Evolutionary conservation across 2,329 filamentous ascomycete species (phyloP), one percentile per base, ranked within the genome.

Genomic region (Sodiomyces alkalinus): DNA sequence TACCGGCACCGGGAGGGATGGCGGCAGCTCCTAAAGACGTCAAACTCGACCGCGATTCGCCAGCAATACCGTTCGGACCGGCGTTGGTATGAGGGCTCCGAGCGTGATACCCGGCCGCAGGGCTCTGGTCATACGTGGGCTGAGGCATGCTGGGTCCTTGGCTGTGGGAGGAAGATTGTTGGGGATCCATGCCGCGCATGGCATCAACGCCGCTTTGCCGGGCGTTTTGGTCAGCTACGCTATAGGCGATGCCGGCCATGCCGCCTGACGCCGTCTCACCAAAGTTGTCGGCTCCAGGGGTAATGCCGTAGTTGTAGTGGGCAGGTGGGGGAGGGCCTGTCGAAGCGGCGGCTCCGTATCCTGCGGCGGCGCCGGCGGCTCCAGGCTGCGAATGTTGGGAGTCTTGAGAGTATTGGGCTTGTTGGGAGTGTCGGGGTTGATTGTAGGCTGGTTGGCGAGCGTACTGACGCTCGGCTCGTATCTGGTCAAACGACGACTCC

Each of bases 241-340:
- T 68, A 41, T 74, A 61, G 21, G 77, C 75, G 34, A 80, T 69
- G 30, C 74, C 74, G 17, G 74, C 62, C 49, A 82, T 72, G 31
- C 74, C 76, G 40, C 74, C 76, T 14, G 64, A 60, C 11, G 76
- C 69, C 21, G 58, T 49, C 27, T 69, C 59, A 34, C 74, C 63
- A 38, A 76, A 69, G 46, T 81, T 80, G 52, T 82, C 74, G 35
- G 69, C 63, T 19, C 70, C 74, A 2, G 72, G 70, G 1, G 73
- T 77, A 31, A 60, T 52, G 41, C 53, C 61, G 39, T 45, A 44
- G 45, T 14, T 49, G 39, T n/a, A 38, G 29, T 30, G 35, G 22
- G 39, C 37, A 2, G 42, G 40, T 7, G 44, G 36, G 3, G 22
- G 22, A 12, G 33, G 25, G 18, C 14, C 19, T 27, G 17, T 33